These are phyloP conservation scores for Nemania sp. DNA, from an alignment of 2,329 filamentous ascomycete species.

Conservation along the genomic window DNA sequence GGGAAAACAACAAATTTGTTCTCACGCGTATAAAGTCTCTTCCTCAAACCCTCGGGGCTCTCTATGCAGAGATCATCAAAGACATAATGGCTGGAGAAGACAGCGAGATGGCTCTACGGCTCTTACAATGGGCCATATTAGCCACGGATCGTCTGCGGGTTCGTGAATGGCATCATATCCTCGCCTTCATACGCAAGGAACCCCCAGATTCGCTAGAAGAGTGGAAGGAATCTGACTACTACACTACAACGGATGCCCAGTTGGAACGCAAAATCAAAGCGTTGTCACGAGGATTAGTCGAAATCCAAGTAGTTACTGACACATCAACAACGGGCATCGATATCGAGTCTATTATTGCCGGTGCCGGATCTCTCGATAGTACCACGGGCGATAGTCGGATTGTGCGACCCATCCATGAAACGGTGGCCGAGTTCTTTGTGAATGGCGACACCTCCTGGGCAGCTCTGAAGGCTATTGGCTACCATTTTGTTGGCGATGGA, in stretches of 20 bases:
- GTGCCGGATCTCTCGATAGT: background rate
- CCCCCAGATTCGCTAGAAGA: background rate
- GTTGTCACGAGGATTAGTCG: background rate
- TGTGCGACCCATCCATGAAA: background rate
- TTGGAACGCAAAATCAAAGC: background rate
- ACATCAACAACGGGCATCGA: background rate
- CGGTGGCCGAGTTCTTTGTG: background rate
- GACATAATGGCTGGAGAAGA: background rate
- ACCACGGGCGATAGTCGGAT: background rate
- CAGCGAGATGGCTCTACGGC: background rate
- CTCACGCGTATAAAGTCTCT: background rate
- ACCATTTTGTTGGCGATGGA: background rate
- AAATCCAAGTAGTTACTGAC: background rate
- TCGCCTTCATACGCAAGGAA: background rate
- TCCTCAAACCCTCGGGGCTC: background rate
- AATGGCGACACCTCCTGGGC: background rate
- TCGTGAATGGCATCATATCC: conserved; percentile 3
- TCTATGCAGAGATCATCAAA: background rate
- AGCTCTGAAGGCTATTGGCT: background rate
- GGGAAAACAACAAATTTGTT: background rate
- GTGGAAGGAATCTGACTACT: background rate
- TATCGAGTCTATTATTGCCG: background rate
- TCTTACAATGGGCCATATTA: background rate
- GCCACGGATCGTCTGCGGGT: background rate
- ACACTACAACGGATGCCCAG: background rate